Evolutionary conservation across 192 early-diverging fungal species (phyloP).

Genomic region (Anaeromyces robustus): DNA sequence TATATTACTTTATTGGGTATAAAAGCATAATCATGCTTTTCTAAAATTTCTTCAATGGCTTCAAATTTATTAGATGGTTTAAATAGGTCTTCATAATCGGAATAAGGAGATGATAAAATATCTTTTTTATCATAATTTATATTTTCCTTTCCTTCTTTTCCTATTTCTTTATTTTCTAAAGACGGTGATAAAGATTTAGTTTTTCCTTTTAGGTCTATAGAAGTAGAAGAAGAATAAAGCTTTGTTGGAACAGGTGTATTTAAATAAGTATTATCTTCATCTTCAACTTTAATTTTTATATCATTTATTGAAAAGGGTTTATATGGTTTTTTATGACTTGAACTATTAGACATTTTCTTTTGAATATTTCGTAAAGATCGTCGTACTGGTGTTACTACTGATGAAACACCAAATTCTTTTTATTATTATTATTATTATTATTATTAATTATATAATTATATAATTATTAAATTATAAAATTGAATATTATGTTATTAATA

Average conservation of each 20-base stretch:
- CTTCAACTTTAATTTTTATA: not conserved
- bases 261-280: not conserved
- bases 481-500: too few relatives aligned
- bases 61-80: not conserved
- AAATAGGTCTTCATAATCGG: not conserved
- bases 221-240: too few relatives aligned
- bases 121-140: not conserved
- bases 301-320: not conserved
- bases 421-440: too few relatives aligned
- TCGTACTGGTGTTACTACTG: not conserved
- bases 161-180: too few relatives aligned
- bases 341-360: not conserved
- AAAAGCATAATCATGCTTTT: not conserved
- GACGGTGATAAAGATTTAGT: too few relatives aligned
- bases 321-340: not conserved
- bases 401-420: not conserved
- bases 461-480: too few relatives aligned
- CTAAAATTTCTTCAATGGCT: not conserved
- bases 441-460: too few relatives aligned
- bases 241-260: not conserved
- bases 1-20: not conserved
- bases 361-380: not conserved
- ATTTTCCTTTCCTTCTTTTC: not conserved
- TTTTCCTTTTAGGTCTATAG: too few relatives aligned
- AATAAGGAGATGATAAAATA: not conserved